Conservation (phyloP, 306 rosid species). For the Begonia masoniana region DNA sequence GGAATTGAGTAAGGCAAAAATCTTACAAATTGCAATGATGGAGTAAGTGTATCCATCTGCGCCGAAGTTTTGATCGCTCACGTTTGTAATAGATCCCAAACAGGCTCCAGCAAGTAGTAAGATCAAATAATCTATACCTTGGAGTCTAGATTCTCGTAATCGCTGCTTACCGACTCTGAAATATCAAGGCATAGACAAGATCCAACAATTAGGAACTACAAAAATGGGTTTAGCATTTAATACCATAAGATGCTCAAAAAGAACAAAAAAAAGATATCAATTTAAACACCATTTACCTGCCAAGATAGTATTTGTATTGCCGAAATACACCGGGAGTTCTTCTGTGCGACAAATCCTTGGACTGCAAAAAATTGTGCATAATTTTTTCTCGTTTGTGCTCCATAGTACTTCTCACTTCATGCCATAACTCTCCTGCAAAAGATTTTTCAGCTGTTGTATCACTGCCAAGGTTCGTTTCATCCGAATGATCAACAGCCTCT, state of each 20-base stretch:
- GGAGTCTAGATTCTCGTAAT: conserved; percentile 70
- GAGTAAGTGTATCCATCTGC: conserved; percentile 66
- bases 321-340: conserved; percentile 59
- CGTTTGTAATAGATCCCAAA: conserved; percentile 67
- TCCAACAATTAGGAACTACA: no score
- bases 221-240: no score
- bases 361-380: conserved; percentile 39
- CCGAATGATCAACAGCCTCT: conserved; percentile 13
- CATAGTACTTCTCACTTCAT: conserved; percentile 52
- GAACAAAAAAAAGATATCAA: no score
- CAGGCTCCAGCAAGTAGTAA: conserved; percentile 93
- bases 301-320: conserved; percentile 73
- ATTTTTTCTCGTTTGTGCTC: conserved; percentile 57
- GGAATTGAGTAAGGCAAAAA: not conserved
- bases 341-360: conserved; percentile 66
- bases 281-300: conserved; percentile 32
- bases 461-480: conserved; percentile 21
- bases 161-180: conserved; percentile 78
- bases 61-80: conserved; percentile 61
- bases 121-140: conserved; percentile 81
- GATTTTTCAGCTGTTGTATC: conserved; percentile 28
- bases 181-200: conserved; percentile 2
- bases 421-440: conserved; percentile 84
- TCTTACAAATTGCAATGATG: conserved; percentile 93
- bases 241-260: no score